Evolutionary conservation across 345 rosid species (phyloP).

Genomic region (Linum tenue): DNA sequence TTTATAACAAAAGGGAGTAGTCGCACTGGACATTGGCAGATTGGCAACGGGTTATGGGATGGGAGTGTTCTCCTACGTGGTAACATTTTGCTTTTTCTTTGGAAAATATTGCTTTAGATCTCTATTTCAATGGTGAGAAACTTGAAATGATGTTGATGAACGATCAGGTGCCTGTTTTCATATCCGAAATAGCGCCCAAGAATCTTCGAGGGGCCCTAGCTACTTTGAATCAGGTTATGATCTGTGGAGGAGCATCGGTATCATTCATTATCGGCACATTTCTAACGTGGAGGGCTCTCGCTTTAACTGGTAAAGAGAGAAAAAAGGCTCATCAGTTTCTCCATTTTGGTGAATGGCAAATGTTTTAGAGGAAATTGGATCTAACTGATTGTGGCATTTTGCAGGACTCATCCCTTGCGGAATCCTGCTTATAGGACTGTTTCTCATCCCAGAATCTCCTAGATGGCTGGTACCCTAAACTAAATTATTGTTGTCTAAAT

Average conservation of each 20-base stretch:
- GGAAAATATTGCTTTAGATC: background rate
- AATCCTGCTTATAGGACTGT: background rate
- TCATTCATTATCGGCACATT: background rate
- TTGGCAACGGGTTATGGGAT: conserved; percentile 1
- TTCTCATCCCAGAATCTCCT: conserved; percentile 9
- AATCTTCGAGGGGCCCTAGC: conserved; percentile 1
- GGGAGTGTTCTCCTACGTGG: conserved; percentile 4
- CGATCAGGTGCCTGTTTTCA: background rate
- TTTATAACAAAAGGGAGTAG: background rate
- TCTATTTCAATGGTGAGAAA: background rate
- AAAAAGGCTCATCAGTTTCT: background rate
- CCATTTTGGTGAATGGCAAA: no score
- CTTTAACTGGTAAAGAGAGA: background rate
- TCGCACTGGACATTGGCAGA: background rate
- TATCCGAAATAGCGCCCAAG: conserved; percentile 1
- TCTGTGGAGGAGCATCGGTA: background rate
- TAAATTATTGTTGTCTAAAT: background rate
- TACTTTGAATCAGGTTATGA: conserved; percentile 5
- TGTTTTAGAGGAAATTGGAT: background rate
- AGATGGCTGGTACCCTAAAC: conserved; percentile 3
- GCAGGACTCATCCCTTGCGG: conserved; percentile 1
- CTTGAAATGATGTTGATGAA: background rate
- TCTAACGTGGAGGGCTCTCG: background rate
- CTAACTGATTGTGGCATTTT: background rate
- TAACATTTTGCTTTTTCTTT: background rate